Percentiles rank a stretch among this genome's conserved stretches.
These are phyloP conservation scores for Penicillium arizonense DNA, from an alignment of 495 filamentous ascomycete species.

Conservation along the genomic window DNA sequence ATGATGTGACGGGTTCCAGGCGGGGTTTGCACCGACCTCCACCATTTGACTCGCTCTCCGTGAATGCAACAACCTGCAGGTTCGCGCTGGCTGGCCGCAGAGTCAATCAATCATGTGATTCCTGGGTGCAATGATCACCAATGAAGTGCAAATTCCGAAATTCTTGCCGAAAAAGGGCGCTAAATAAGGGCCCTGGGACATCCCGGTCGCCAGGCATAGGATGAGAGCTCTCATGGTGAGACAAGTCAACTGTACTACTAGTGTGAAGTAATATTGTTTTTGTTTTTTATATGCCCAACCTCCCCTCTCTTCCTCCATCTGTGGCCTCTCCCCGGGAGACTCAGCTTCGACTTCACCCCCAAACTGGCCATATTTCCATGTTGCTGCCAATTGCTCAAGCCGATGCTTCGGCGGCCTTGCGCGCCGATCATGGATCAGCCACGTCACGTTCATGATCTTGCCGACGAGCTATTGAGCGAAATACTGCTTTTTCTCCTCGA, in stretches of 20 bases:
- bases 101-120: slow-evolving; percentile 43
- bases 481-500: slow-evolving; percentile 45
- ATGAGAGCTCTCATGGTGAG: slow-evolving; percentile 26
- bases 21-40: slow-evolving; percentile 24
- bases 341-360: slow-evolving; percentile 1
- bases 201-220: slow-evolving; percentile 24
- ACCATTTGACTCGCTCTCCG: slow-evolving; percentile 22
- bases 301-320: slow-evolving; percentile 4
- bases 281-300: slow-evolving; percentile 1
- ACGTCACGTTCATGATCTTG: slow-evolving; percentile 49
- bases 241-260: slow-evolving; percentile 17
- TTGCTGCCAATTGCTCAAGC: slow-evolving; percentile 34
- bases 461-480: slow-evolving; percentile 60
- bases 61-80: slow-evolving; percentile 28
- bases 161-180: slow-evolving; percentile 14
- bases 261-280: slow-evolving; percentile 1
- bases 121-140: slow-evolving; percentile 21
- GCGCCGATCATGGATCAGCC: slow-evolving; percentile 36
- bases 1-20: slow-evolving; percentile 28
- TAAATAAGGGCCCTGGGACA: slow-evolving; percentile 25
- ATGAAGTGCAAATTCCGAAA: slow-evolving; percentile 15
- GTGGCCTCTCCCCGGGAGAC: background rate
- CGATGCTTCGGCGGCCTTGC: slow-evolving; percentile 37
- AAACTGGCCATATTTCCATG: slow-evolving; percentile 33
- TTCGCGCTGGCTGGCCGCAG: slow-evolving; percentile 42